Conservation (phyloP, 306 rosid species). For the Trichosanthes cucumerina region DNA sequence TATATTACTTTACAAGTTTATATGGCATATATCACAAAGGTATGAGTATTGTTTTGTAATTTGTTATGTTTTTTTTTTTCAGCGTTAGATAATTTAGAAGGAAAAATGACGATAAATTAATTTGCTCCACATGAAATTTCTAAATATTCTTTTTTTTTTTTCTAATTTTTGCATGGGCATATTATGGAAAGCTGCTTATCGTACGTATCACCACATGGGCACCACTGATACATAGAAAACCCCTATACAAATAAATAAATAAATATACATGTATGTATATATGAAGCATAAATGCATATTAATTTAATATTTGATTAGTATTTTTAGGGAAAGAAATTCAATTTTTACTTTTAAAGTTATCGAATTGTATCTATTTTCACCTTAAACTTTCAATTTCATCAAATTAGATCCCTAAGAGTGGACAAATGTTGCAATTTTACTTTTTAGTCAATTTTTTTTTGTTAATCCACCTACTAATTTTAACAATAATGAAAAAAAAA, state of each 20-base stretch:
- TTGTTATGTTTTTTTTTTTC: background rate
- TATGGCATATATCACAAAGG: background rate
- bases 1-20: background rate
- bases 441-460: no score
- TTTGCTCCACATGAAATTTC: background rate
- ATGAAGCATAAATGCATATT: background rate
- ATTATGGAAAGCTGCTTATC: constrained; percentile 1
- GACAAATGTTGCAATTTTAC: no score
- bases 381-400: no score
- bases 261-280: no score
- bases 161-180: background rate
- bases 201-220: constrained; percentile 1
- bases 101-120: background rate
- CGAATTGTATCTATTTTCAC: no score
- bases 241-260: background rate
- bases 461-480: no score
- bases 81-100: background rate
- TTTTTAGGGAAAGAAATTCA: no score
- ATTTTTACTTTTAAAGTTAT: no score
- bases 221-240: background rate
- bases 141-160: background rate
- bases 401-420: no score
- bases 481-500: no score
- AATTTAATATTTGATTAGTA: background rate
- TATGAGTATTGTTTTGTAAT: background rate